Base-by-base conservation (phyloP, 768 basidiomycete species). In the Lactarius pseudohatsudake region DNA sequence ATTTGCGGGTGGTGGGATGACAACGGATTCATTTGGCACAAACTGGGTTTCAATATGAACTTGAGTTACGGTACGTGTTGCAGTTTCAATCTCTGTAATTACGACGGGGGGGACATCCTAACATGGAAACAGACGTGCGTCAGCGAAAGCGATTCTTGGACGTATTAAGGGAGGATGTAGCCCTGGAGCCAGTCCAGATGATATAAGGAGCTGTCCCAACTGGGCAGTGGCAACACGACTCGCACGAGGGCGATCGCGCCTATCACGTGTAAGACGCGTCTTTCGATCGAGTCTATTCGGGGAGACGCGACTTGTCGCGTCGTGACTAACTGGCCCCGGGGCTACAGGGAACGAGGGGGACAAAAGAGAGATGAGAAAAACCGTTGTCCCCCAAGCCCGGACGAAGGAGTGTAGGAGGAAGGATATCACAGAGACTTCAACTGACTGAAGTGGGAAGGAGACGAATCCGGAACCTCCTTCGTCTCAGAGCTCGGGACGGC, bases 401-500 rank as follows among this genome's bases (percentile, higher is more conserved):
- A 88, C 87, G 88, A 90, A 88, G 89, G 89, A 87, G 86, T 83
- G 81, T 80, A 78, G 79, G 78, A 77, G 77, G 72, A 79, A 81
- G 84, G 82, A 78, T 74, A 78, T 85, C 85, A 90, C 89, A 84
- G 85, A 90, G 85, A 85, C 78, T 85, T 85, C 81, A 74, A 76
- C 86, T 80, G 81, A 77, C 80, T 75, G 80, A 79, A 73, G 76
- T 71, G 69, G 70, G 72, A 72, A 73, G 71, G 72, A 75, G 72
- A 71, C 76, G 78, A 70, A 71, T 72, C 43, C 64, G 59, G 63
- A 77, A 76, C 86, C 91, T 86, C 90, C 91, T 89, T 92, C 91
- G 91, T 91, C 91, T 92, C 88, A 92, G 84, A 92, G 88, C 88
- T 91, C 90, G 80, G 90, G 88, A 84, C 89, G 91, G 85, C 90